Evolutionary conservation across 441 rosid species (phyloP).

Genomic region (Erodium moschatum): DNA sequence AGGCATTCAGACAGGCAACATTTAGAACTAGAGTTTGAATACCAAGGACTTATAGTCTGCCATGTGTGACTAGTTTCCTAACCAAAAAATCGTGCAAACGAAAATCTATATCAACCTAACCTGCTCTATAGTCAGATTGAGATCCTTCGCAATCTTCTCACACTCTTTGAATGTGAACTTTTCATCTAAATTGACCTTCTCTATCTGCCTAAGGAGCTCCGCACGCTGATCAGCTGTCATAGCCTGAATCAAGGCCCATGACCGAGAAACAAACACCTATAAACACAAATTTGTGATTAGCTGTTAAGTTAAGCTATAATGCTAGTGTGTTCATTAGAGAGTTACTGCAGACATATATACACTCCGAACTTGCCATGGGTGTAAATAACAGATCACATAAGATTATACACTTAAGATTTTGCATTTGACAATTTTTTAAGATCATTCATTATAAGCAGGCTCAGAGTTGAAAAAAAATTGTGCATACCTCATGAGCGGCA

Average conservation of each 20-base stretch:
- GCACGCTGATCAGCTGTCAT: constrained; percentile 86
- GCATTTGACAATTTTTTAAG: constrained; percentile 5
- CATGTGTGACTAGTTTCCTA: neutral
- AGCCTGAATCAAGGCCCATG: constrained; percentile 69
- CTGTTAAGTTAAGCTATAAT: neutral
- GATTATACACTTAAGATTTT: neutral
- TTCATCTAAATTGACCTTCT: constrained; percentile 37
- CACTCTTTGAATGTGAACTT: constrained; percentile 69
- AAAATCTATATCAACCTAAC: constrained; percentile 28
- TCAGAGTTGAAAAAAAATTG: constrained; percentile 20
- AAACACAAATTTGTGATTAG: constrained; percentile 21
- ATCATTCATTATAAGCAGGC: constrained; percentile 12
- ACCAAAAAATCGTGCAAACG: constrained; percentile 6
- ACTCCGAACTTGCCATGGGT: neutral
- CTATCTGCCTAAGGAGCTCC: constrained; percentile 41
- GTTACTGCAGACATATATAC: constrained; percentile 8
- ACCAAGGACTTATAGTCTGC: neutral
- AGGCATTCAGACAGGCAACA: constrained; percentile 10
- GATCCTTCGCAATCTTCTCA: constrained; percentile 73
- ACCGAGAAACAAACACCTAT: constrained; percentile 64
- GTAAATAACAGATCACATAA: constrained; percentile 4
- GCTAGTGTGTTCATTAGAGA: neutral
- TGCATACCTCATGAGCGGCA: constrained; percentile 73
- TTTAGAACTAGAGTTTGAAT: constrained; percentile 1
- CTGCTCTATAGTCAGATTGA: constrained; percentile 81